Conservation (phyloP, 257 asterid species). For the Coffea canephora region DNA sequence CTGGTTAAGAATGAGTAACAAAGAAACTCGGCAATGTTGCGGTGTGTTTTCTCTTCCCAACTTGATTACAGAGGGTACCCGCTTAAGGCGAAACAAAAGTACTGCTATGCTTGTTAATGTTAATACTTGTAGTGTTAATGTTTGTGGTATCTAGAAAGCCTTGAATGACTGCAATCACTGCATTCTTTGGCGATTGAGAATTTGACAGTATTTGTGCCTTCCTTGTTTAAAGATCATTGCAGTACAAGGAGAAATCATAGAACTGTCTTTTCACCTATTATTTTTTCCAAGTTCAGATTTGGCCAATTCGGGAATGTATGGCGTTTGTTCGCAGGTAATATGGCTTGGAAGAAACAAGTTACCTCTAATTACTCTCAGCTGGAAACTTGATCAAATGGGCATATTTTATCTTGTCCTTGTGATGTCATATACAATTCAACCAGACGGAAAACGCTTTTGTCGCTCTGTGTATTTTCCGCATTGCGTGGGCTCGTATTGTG, state of each 20-base stretch:
- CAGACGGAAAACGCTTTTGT: not conserved
- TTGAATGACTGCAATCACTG: not conserved
- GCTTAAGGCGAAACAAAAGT: not conserved
- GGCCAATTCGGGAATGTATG: not conserved
- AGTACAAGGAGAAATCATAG: not conserved
- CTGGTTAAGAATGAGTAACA: conserved; percentile 35
- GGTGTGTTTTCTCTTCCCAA: not conserved
- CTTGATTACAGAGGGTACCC: not conserved
- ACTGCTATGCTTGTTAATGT: not conserved
- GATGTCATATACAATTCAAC: not conserved
- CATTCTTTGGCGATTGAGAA: not conserved
- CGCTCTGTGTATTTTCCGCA: not conserved
- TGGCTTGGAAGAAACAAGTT: not conserved
- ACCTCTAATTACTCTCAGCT: not conserved
- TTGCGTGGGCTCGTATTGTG: not conserved
- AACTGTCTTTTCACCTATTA: not conserved
- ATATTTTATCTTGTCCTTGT: not conserved
- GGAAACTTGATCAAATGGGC: not conserved
- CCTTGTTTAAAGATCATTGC: not conserved
- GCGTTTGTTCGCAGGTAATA: no score
- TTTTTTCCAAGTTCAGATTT: not conserved
- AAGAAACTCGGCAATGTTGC: not conserved
- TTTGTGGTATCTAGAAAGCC: not conserved
- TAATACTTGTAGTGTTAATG: not conserved
- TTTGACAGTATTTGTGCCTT: not conserved